phyloP scores from a whole-genome alignment of 345 rosid genomes.

The Salix arbutifolia region DNA sequence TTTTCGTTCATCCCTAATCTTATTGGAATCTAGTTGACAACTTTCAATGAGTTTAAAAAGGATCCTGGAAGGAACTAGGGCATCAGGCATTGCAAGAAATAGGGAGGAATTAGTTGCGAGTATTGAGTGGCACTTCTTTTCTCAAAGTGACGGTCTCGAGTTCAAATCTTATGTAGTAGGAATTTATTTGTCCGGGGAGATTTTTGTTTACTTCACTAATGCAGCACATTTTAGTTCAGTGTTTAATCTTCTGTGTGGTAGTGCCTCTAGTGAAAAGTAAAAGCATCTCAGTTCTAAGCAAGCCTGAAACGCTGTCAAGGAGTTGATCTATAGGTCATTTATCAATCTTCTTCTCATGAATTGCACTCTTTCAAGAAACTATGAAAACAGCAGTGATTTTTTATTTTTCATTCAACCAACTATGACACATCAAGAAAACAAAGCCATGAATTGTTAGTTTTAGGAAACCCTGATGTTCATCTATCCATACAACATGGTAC shows the following conservation, averaged over 20 bases:
- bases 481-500: background rate
- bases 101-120: background rate
- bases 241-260: background rate
- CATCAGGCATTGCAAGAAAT: background rate
- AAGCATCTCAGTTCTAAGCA: background rate
- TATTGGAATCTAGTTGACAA: background rate
- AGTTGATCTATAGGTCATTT: background rate
- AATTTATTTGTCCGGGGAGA: too few relatives aligned
- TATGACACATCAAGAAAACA: background rate
- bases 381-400: background rate
- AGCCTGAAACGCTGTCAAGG: background rate
- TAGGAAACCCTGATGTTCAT: background rate
- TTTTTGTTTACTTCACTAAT: too few relatives aligned
- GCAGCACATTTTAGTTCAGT: too few relatives aligned
- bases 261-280: background rate
- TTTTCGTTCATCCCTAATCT: background rate
- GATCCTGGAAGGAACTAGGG: background rate
- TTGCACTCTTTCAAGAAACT: background rate
- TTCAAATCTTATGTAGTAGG: too few relatives aligned
- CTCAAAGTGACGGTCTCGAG: background rate
- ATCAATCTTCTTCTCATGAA: background rate
- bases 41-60: background rate
- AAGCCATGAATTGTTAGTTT: background rate
- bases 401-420: background rate
- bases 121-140: background rate